Conservation (phyloP, 2,329 filamentous ascomycete genomes). For the Sporothrix protearum region DNA sequence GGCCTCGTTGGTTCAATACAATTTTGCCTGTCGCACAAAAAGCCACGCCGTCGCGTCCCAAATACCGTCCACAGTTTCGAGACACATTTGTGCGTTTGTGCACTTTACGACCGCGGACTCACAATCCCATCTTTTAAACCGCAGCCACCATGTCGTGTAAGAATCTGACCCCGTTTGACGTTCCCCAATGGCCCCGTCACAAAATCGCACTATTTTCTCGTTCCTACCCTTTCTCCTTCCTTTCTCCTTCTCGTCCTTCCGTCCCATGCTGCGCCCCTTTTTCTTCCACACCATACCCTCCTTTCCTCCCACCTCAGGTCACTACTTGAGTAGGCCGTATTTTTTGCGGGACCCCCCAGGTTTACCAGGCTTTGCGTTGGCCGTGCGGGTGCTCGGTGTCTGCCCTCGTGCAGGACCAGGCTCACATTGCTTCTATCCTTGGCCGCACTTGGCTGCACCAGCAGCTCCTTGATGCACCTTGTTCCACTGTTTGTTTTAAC, state of each 20-base stretch:
- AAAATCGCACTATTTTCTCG: constrained; percentile 11
- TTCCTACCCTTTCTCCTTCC: neutral
- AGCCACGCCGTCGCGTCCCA: neutral
- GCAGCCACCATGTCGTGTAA: constrained; percentile 18
- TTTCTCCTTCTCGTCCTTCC: constrained; percentile 1
- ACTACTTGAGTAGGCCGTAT: neutral
- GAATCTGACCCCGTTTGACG: neutral
- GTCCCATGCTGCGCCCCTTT: constrained; percentile 21
- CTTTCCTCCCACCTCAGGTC: neutral
- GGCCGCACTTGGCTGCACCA: constrained; percentile 4
- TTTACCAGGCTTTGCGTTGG: constrained; percentile 1
- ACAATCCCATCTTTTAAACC: constrained; percentile 11
- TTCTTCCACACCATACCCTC: constrained; percentile 3
- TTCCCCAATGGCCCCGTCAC: neutral
- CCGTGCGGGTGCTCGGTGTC: constrained; percentile 13
- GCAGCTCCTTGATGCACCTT: neutral
- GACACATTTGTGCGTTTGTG: neutral
- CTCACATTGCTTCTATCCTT: neutral
- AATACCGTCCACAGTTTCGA: neutral
- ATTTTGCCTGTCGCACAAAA: neutral
- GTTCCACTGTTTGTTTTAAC: constrained; percentile 15
- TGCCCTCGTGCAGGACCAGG: neutral
- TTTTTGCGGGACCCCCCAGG: constrained; percentile 5
- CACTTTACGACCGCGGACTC: neutral
- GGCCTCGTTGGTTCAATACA: neutral